phyloP scores from a whole-genome alignment of 306 rosid genomes.

The Potentilla sterilis region DNA sequence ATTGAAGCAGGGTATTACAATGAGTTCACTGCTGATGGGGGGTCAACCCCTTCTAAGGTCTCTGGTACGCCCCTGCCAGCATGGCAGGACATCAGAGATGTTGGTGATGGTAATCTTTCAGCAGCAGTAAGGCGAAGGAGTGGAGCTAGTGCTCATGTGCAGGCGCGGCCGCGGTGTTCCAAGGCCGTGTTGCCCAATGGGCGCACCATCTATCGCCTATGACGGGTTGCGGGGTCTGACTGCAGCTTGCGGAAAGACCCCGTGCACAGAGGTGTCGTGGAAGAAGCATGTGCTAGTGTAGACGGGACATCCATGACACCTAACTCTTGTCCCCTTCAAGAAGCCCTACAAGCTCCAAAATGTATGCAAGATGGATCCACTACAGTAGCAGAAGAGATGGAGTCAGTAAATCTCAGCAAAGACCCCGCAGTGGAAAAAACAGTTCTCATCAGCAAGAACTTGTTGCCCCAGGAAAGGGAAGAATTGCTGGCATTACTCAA shows the following conservation, averaged over 20 bases:
- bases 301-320: neutral
- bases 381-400: neutral
- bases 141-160: neutral
- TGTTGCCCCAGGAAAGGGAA: neutral
- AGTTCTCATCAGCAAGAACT: no score
- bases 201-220: neutral
- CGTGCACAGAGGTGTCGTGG: neutral
- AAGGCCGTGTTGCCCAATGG: neutral
- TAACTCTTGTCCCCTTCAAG: neutral
- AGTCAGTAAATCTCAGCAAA: neutral
- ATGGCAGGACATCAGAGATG: no score
- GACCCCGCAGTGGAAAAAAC: no score
- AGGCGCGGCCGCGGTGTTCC: rapidly evolving
- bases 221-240: neutral
- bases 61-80: no score
- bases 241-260: neutral
- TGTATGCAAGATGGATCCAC: neutral
- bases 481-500: no score
- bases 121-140: rapidly evolving
- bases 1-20: neutral
- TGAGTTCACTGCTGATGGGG: neutral
- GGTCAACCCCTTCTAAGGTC: no score
- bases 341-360: neutral
- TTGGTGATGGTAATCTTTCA: neutral
- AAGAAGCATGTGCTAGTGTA: neutral